Base-by-base conservation (phyloP, 2,329 filamentous ascomycete genomes). In the Aspergillus tamarii region DNA sequence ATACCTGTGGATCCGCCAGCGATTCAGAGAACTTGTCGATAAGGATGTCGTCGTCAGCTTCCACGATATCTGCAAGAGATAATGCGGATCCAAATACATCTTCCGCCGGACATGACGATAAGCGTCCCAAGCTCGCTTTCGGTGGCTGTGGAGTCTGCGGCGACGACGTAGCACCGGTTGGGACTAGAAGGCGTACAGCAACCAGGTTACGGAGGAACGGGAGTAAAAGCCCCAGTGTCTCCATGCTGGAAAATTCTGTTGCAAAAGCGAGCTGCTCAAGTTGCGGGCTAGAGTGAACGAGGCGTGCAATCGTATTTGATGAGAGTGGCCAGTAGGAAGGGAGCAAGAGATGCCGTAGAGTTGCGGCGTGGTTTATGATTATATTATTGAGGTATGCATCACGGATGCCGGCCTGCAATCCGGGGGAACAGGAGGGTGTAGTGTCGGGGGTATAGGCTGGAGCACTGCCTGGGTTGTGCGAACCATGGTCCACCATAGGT, bases 201-300 rank as follows among this genome's bases (percentile, higher is more conserved):
- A 69, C 69, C 8, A 81, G 67, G 14, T 81, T 79, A 8, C 76
- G 73, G 46, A 81, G 74, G 63, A 79, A 77, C 39, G 80, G 80
- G 36, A 80, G 68, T 12, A 82, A 68, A 53, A 81, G 66, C 8
- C 73, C 69, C 23, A 81, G 59, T 14, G 76, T 73, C 12, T 82
- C 76, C 69, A 82, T 72, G 66, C 76, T 76, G 41, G 73, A 72
- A 19, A 77, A 66, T 12, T 82, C 77, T 19, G 84, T 77, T 9
- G 84, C 82, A 26, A 88, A 75, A 30, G 81, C 85, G 1, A 89
- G 76, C 68, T 89, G 86, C 64, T 88, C 85, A 16, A 89, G 76
- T 59, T 87, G 81, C 0, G 87, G 85, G 63, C 85, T 87, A 11
- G 76, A 76, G 57, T 83, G 82, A 36, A 86, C 83, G 8, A 89